phyloP scores from a whole-genome alignment of 2,329 filamentous ascomycete species.

The Colletotrichum tanaceti region DNA sequence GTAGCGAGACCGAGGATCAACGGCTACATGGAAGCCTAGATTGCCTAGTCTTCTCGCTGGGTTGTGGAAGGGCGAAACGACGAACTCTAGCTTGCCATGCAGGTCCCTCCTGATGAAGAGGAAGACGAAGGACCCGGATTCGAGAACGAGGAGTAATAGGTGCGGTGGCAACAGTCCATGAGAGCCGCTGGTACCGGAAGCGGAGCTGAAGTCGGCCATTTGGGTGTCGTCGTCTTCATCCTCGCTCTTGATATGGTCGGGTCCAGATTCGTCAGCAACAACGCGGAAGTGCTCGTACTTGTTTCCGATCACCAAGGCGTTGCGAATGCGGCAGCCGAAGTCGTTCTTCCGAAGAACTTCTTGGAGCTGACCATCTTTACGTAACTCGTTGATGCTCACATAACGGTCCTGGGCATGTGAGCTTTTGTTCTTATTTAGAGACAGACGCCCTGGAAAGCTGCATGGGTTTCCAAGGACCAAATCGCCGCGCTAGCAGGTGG shows the following conservation, averaged over 20 bases:
- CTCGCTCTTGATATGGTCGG: slow-evolving; percentile 52
- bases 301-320: slow-evolving; percentile 79
- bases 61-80: slow-evolving; percentile 68
- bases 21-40: slow-evolving; percentile 74
- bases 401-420: slow-evolving; percentile 71
- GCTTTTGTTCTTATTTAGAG: slow-evolving; percentile 15
- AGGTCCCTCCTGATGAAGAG: slow-evolving; percentile 70
- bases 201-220: slow-evolving; percentile 48
- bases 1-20: slow-evolving; percentile 80
- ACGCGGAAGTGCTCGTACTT: slow-evolving; percentile 51
- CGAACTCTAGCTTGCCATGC: slow-evolving; percentile 67
- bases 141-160: slow-evolving; percentile 80
- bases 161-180: slow-evolving; percentile 74
- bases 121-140: slow-evolving; percentile 79
- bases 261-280: slow-evolving; percentile 45
- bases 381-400: slow-evolving; percentile 83
- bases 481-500: slow-evolving; percentile 2
- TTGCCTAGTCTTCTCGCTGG: slow-evolving; percentile 63
- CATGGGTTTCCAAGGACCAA: slow-evolving; percentile 19
- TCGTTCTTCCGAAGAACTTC: slow-evolving; percentile 82
- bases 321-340: slow-evolving; percentile 82
- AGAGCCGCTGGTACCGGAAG: slow-evolving; percentile 23
- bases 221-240: slow-evolving; percentile 51
- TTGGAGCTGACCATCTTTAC: slow-evolving; percentile 75
- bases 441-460: neutral